Evolutionary conservation across 768 basidiomycete species (phyloP).

Genomic region (Cubamyces lactineus): DNA sequence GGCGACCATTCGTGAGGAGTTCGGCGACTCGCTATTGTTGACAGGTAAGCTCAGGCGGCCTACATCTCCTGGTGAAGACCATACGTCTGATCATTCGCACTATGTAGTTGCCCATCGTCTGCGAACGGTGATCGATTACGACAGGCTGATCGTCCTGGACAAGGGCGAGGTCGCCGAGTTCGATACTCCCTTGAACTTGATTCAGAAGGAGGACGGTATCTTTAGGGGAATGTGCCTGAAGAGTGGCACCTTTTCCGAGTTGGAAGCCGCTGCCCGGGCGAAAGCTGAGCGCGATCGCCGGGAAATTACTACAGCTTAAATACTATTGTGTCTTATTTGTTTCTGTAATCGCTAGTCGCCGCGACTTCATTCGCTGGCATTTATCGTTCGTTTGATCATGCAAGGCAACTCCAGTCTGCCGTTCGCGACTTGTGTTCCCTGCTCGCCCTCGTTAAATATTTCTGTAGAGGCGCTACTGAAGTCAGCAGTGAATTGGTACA

Average conservation of each 20-base stretch:
- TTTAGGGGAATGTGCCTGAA: conserved; percentile 59
- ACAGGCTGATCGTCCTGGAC: conserved; percentile 80
- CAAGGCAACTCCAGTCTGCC: too few species aligned
- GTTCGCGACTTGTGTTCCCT: too few species aligned
- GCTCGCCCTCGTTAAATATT: too few species aligned
- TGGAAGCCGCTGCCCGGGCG: conserved; percentile 60
- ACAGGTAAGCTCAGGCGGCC: conserved; percentile 53
- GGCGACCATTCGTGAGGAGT: conserved; percentile 83
- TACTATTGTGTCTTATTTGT: too few species aligned
- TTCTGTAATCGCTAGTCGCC: too few species aligned
- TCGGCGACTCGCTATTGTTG: conserved; percentile 70
- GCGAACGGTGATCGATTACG: conserved; percentile 80
- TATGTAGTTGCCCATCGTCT: conserved; percentile 70
- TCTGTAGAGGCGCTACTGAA: too few species aligned
- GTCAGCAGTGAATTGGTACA: too few species aligned
- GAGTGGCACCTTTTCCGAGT: conserved; percentile 64
- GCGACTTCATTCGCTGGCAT: too few species aligned
- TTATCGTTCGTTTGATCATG: too few species aligned
- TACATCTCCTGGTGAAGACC: neutral
- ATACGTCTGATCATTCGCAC: conserved; percentile 6
- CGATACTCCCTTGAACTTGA: conserved; percentile 55
- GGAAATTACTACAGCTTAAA: neutral
- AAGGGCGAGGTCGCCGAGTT: conserved; percentile 54
- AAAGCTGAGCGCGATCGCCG: conserved; percentile 31
- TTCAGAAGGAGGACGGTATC: conserved; percentile 48